These are phyloP conservation scores for Lichenothelia convexa DNA, from an alignment of 495 filamentous ascomycete species.

Conservation along the genomic window DNA sequence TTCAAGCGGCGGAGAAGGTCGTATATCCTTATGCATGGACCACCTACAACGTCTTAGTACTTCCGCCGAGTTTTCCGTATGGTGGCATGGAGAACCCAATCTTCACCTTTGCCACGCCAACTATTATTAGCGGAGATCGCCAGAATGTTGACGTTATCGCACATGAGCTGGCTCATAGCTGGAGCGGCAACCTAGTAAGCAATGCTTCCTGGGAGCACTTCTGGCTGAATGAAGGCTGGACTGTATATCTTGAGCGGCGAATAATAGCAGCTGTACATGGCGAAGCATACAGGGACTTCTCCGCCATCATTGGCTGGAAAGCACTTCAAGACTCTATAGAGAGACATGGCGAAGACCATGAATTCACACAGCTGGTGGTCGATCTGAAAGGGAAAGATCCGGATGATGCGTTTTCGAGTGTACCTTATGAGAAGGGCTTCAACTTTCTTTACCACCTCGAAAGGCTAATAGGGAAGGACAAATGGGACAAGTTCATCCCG, in stretches of 20 bases:
- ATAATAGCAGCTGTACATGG: slow-evolving; percentile 52
- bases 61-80: slow-evolving; percentile 83
- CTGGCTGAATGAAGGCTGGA: slow-evolving; percentile 96
- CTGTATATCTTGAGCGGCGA: slow-evolving; percentile 76
- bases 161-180: slow-evolving; percentile 79
- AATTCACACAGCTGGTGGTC: slow-evolving; percentile 80
- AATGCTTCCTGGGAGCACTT: slow-evolving; percentile 93
- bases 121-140: slow-evolving; percentile 67
- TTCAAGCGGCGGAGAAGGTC: slow-evolving; percentile 72
- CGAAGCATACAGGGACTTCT: slow-evolving; percentile 74
- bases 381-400: slow-evolving; percentile 80
- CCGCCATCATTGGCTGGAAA: slow-evolving; percentile 67
- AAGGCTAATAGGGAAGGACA: slow-evolving; percentile 60
- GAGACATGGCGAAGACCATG: slow-evolving; percentile 59
- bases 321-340: slow-evolving; percentile 55
- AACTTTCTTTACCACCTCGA: slow-evolving; percentile 72
- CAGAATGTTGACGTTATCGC: slow-evolving; percentile 95
- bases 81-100: slow-evolving; percentile 89
- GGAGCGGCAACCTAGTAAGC: slow-evolving; percentile 86
- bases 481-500: slow-evolving; percentile 87
- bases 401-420: slow-evolving; percentile 79
- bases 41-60: slow-evolving; percentile 79
- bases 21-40: slow-evolving; percentile 84
- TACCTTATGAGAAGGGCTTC: slow-evolving; percentile 71
- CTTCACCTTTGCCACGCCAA: slow-evolving; percentile 85